Evolutionary conservation across 2,329 filamentous ascomycete genomes (phyloP).

Genomic region (Fusarium kyushuense): DNA sequence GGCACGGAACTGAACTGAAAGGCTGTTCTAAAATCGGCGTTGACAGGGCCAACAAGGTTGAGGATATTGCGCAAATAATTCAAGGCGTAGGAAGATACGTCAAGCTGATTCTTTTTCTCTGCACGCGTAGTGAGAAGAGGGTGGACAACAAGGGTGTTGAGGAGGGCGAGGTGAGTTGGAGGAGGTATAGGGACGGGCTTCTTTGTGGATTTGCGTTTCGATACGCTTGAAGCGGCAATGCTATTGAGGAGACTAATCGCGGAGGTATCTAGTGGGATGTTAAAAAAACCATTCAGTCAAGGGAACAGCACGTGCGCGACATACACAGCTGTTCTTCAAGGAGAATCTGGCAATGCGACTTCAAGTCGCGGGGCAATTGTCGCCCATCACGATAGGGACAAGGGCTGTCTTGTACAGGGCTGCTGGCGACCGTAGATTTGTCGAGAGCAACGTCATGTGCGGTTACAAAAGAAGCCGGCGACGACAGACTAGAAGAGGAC

Average conservation of each 20-base stretch:
- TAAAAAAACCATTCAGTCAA: slow-evolving; percentile 5
- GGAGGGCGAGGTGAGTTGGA: slow-evolving; percentile 78
- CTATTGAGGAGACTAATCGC: slow-evolving; percentile 74
- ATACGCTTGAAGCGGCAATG: slow-evolving; percentile 67
- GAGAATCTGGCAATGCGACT: slow-evolving; percentile 75
- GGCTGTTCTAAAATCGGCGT: slow-evolving; percentile 75
- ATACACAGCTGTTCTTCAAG: slow-evolving; percentile 80
- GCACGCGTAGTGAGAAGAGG: slow-evolving; percentile 82
- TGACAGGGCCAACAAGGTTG: slow-evolving; percentile 73
- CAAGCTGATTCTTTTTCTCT: slow-evolving; percentile 68
- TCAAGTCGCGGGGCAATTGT: slow-evolving; percentile 71
- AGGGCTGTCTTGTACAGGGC: slow-evolving; percentile 48
- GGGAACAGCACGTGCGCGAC: slow-evolving; percentile 35
- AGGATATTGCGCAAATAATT: slow-evolving; percentile 77
- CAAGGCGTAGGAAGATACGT: slow-evolving; percentile 75
- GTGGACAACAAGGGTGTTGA: slow-evolving; percentile 86
- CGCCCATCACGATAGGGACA: slow-evolving; percentile 65
- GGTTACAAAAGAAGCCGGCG: slow-evolving; percentile 54
- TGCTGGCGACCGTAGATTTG: slow-evolving; percentile 54
- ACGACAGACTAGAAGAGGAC: slow-evolving; percentile 47
- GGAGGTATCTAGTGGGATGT: slow-evolving; percentile 45
- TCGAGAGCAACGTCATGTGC: slow-evolving; percentile 47
- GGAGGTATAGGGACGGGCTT: slow-evolving; percentile 73
- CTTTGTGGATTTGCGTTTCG: slow-evolving; percentile 42
- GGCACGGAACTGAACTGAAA: slow-evolving; percentile 71